These are phyloP conservation scores for Candida ortonii DNA, from an alignment of 805 yeast genomes.

Conservation along the genomic window DNA sequence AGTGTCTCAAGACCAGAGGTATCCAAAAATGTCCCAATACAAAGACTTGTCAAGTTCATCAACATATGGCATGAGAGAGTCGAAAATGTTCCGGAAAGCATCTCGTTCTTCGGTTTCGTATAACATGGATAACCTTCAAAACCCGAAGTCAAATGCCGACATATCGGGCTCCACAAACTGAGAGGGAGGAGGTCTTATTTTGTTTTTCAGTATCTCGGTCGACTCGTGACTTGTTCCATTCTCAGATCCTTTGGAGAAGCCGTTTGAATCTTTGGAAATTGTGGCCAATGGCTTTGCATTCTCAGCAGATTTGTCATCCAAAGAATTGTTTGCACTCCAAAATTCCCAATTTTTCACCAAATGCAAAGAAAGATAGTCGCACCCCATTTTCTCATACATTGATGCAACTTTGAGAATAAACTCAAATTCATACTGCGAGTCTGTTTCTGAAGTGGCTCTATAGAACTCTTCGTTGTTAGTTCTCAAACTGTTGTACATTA, in stretches of 20 bases:
- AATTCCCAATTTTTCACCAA: constrained; percentile 71
- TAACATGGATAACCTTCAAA: constrained; percentile 14
- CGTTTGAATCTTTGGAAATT: constrained; percentile 1
- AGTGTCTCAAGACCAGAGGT: no score
- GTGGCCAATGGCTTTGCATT: neutral
- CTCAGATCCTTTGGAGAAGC: neutral
- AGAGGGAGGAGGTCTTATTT: constrained; percentile 45
- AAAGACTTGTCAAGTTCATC: constrained; percentile 12
- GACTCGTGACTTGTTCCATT: constrained; percentile 1
- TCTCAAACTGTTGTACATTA: constrained; percentile 62
- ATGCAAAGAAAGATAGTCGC: constrained; percentile 71
- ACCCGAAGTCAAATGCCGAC: constrained; percentile 64
- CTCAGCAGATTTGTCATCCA: neutral
- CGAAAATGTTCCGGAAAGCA: constrained; percentile 17
- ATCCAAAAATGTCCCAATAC: no score
- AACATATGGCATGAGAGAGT: constrained; percentile 21
- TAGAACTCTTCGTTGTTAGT: constrained; percentile 47
- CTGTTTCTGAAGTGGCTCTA: constrained; percentile 46
- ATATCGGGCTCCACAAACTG: constrained; percentile 72
- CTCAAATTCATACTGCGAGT: constrained; percentile 49
- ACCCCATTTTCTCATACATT: constrained; percentile 85
- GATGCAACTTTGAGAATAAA: constrained; percentile 61
- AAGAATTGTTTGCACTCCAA: no score
- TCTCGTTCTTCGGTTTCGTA: constrained; percentile 23
- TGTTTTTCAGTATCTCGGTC: constrained; percentile 17